A percentile compares a stretch with the other conserved stretches of the same genome.
Evolutionary conservation across 768 basidiomycete species (phyloP).

Genomic region (Galerina marginata): DNA sequence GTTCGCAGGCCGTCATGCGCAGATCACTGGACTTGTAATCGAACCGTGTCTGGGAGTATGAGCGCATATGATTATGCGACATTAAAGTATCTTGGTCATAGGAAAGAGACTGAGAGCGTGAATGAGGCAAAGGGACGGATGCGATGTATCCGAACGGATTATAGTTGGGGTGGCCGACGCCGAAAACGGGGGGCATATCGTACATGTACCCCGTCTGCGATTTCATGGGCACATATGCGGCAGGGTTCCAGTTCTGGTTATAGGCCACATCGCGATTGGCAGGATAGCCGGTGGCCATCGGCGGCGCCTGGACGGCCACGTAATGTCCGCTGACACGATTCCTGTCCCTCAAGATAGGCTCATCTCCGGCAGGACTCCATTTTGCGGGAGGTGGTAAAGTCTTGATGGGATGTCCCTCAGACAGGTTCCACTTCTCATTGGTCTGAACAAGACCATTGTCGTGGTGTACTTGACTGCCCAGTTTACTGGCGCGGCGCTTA

Average conservation of each 20-base stretch:
- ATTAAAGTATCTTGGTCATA: slow-evolving; percentile 56
- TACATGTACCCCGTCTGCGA: slow-evolving; percentile 44
- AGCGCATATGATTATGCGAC: slow-evolving; percentile 55
- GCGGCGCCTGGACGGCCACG: slow-evolving; percentile 63
- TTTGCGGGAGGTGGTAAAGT: slow-evolving; percentile 73
- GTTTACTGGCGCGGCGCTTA: slow-evolving; percentile 60
- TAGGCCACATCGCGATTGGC: slow-evolving; percentile 35
- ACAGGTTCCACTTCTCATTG: slow-evolving; percentile 23
- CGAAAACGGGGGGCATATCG: slow-evolving; percentile 39
- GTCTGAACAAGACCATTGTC: slow-evolving; percentile 9
- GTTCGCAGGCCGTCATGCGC: slow-evolving; percentile 48
- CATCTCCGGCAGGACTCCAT: slow-evolving; percentile 84
- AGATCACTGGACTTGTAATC: slow-evolving; percentile 57
- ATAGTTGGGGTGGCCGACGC: slow-evolving; percentile 39
- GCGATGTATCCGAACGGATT: slow-evolving; percentile 43
- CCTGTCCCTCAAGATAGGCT: slow-evolving; percentile 65
- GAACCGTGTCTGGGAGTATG: slow-evolving; percentile 64
- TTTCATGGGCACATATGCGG: slow-evolving; percentile 41
- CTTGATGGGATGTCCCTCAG: slow-evolving; percentile 32
- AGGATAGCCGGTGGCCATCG: slow-evolving; percentile 40
- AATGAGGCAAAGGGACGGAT: slow-evolving; percentile 46
- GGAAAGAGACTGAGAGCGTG: slow-evolving; percentile 62
- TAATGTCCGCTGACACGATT: slow-evolving; percentile 62
- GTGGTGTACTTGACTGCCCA: slow-evolving; percentile 16
- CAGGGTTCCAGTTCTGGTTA: slow-evolving; percentile 46